A percentile compares a stretch with the other conserved stretches of the same genome.
Conservation (phyloP, 805 yeast species). For the Ogataea trehaloabstinens region DNA sequence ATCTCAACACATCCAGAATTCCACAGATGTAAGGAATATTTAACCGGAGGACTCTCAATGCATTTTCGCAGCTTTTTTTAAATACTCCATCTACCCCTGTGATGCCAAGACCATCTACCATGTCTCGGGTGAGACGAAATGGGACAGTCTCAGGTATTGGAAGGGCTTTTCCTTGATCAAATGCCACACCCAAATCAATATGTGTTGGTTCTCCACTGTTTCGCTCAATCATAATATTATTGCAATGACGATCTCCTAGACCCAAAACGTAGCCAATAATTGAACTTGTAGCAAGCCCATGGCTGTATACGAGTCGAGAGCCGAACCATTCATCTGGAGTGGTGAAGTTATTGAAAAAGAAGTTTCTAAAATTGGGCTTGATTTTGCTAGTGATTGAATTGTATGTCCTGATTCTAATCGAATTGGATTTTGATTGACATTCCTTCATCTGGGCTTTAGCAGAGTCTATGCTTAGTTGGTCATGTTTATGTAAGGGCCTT, state of each 20-base stretch:
- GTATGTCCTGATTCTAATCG: constrained; percentile 46
- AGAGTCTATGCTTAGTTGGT: constrained; percentile 45
- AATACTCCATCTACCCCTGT: constrained; percentile 83
- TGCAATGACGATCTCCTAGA: constrained; percentile 92
- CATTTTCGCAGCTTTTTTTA: constrained; percentile 67
- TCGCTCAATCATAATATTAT: constrained; percentile 80
- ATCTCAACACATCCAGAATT: constrained; percentile 78
- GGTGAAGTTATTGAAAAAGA: constrained; percentile 64
- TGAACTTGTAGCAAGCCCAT: constrained; percentile 81
- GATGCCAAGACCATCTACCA: constrained; percentile 90
- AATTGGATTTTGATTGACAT: constrained; percentile 44
- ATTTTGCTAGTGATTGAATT: constrained; percentile 46
- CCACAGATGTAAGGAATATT: constrained; percentile 72
- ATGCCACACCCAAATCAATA: constrained; percentile 94
- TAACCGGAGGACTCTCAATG: constrained; percentile 61
- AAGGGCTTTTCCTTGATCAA: constrained; percentile 85
- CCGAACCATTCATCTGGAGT: constrained; percentile 74
- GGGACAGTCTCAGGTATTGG: constrained; percentile 94
- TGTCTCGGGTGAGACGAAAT: constrained; percentile 83
- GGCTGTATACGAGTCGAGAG: constrained; percentile 61
- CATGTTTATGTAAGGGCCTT: constrained; percentile 58
- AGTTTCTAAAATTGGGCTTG: constrained; percentile 66
- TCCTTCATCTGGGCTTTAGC: constrained; percentile 67
- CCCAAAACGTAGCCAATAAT: constrained; percentile 88
- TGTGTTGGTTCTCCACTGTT: constrained; percentile 91